phyloP scores from a whole-genome alignment of 2,329 filamentous ascomycete species.

The Ophiosphaerella korrae region DNA sequence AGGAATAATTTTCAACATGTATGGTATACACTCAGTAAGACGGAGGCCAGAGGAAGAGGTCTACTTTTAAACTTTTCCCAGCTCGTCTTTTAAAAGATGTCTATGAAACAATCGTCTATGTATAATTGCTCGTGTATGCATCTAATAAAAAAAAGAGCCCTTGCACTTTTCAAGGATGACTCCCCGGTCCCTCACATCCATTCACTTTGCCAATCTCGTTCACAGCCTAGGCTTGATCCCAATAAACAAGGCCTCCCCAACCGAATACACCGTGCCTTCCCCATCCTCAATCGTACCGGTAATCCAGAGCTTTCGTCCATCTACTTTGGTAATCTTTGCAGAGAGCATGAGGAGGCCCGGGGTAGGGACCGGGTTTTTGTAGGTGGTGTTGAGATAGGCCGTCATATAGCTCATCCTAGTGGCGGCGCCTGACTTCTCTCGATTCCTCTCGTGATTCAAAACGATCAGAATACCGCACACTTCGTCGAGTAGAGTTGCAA shows the following conservation, averaged over 20 bases:
- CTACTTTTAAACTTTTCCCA: no score
- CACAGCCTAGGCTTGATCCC: constrained; percentile 32
- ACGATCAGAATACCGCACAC: constrained; percentile 58
- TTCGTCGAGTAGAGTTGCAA: constrained; percentile 65
- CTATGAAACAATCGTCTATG: no score
- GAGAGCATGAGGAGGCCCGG: constrained; percentile 56
- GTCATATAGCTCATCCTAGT: constrained; percentile 31
- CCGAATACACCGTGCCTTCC: constrained; percentile 55
- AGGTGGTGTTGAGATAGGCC: constrained; percentile 61
- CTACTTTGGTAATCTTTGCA: constrained; percentile 51
- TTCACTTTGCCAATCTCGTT: no score
- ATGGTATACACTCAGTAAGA: no score
- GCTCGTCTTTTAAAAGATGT: no score
- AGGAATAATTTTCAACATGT: no score
- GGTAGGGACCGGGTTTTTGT: constrained; percentile 59
- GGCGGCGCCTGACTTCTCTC: constrained; percentile 8
- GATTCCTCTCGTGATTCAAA: constrained; percentile 45
- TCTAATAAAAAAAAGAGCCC: no score
- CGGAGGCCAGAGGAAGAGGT: no score
- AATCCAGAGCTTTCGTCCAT: constrained; percentile 61
- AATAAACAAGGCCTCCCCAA: constrained; percentile 61
- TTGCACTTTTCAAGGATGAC: no score
- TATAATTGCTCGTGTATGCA: no score
- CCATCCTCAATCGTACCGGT: constrained; percentile 57
- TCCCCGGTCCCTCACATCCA: no score